A percentile compares a stretch with the other conserved stretches of the same genome.
Evolutionary conservation across 1,284 basidiomycete genomes (phyloP).

Genomic region (Cryptococcus jaspeensis): DNA sequence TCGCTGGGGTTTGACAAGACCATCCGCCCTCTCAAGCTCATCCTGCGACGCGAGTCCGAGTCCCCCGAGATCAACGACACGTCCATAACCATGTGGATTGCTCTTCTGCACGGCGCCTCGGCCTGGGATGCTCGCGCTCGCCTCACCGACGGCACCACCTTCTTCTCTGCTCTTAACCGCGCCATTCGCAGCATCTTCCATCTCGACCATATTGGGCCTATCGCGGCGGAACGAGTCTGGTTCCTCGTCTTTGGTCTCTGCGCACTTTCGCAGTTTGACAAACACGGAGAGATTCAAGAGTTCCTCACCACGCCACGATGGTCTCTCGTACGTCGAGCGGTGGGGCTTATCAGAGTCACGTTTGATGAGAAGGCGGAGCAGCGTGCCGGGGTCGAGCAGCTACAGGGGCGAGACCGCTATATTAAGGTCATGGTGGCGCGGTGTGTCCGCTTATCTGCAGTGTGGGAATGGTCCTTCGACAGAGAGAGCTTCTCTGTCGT

Average conservation of each 20-base stretch:
- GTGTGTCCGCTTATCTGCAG: slow-evolving; percentile 66
- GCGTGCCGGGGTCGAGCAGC: slow-evolving; percentile 51
- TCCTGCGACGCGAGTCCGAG: slow-evolving; percentile 43
- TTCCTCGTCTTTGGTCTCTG: slow-evolving; percentile 67
- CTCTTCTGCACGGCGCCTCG: slow-evolving; percentile 60
- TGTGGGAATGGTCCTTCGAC: slow-evolving; percentile 74
- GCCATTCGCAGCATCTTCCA: slow-evolving; percentile 39
- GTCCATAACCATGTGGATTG: slow-evolving; percentile 72
- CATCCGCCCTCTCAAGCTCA: slow-evolving; percentile 52
- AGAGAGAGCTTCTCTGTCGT: slow-evolving; percentile 63
- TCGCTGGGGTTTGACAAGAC: slow-evolving; percentile 58
- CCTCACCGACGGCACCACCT: slow-evolving; percentile 34
- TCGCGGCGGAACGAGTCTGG: slow-evolving; percentile 72
- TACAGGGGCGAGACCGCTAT: slow-evolving; percentile 71
- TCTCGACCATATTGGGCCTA: slow-evolving; percentile 47
- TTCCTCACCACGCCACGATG: slow-evolving; percentile 63
- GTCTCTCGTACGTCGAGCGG: slow-evolving; percentile 61
- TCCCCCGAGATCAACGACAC: slow-evolving; percentile 52
- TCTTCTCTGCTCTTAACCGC: slow-evolving; percentile 51
- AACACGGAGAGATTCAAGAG: slow-evolving; percentile 56
- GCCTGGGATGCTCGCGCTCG: slow-evolving; percentile 14
- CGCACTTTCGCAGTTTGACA: slow-evolving; percentile 74
- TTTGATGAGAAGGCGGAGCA: slow-evolving; percentile 59
- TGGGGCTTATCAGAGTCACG: slow-evolving; percentile 63
- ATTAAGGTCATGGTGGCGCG: slow-evolving; percentile 69